Base-by-base conservation (phyloP, 1,284 basidiomycete genomes). In the Athelia sp. region DNA sequence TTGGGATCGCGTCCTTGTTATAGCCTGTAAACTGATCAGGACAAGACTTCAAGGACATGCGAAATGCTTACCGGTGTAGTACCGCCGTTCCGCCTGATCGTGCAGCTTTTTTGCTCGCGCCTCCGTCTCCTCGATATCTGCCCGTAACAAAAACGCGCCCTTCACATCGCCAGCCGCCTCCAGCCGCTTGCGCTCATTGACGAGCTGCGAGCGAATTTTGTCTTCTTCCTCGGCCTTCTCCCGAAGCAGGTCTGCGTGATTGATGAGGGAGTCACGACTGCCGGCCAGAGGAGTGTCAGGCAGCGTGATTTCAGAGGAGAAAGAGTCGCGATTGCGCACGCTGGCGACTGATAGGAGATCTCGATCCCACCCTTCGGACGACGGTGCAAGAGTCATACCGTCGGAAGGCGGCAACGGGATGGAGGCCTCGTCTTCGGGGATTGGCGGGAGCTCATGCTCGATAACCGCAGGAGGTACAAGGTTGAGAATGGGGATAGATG, bases 201-300 rank as follows among this genome's bases (percentile, higher is more conserved):
- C 19, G 9, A 40, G 19, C 8, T 40, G 36, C 9, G 36, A n/a
- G 15, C 15, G n/a, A 40, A 40, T 40, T 21, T 40, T 40, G n/a
- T 40, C 36, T n/a, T 40, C 36, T 40, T 40, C 36, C 15, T 40
- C 36, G 6, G 36, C 36, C 36, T 40, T n/a, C 36, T 40, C n/a
- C 8, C 36, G 36, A 4, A 40, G 19, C n/a, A 40, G 36, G n/a
- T 40, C 36, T n/a, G 36, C 36, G 19, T 17, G 36, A 9, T n/a
- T 40, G 36, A 40, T 40, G 19, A 40, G 36, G 8, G 36, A 40
- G 19, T 40, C 19, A 9, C 36, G 36, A n/a, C 8, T 21, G 19
- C 36, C 36, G 6, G 36, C 15, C 19, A 40, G 19, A n/a, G n/a
- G 8, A 9, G 36, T 40, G 6, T 40, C 36, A n/a, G 36, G 36